Base-by-base conservation (phyloP, 345 rosid species). In the Eucalyptus globulus region DNA sequence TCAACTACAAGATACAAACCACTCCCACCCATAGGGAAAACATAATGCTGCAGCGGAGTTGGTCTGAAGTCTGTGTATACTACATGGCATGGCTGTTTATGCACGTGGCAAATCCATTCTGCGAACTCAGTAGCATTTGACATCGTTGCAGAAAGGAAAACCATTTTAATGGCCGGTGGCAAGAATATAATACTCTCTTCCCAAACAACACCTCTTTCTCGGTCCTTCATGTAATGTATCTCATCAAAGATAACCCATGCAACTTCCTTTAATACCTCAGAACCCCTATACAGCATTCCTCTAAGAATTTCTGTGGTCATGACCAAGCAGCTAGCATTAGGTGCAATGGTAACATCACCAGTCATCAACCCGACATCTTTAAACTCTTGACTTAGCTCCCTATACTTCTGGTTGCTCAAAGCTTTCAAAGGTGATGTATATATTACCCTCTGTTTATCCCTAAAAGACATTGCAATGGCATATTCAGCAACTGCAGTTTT, bases 401-500 rank as follows among this genome's bases (percentile, higher is more conserved):
- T 94, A 67, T 94, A 97, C 95, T 98, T 98, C 92, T 98, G 99
- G 91, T 98, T 98, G 91, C 99, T 98, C 96, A 98, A 90, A 85
- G 99, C 99, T 93, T 97, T 98, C 94, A 98, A 92, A 3, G 99
- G 99, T 0, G 99, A 98, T 49, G 99, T 98, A 88, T 98, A 98
- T 49, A 98, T 94, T 86, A 98, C 99, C 92, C 99, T 92, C 89
- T 98, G 99, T 92, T 95, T 98, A 53, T 97, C 99, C 90, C 98
- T 95, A 85, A 98, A 98, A 13, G 98, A 96, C 99, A 97, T 98
- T 21, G 99, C 99, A 86, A 98, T 95, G 6, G 99, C 98, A 91
- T 98, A 98, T 96, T 98, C 99, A 5, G 99, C 99, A 60, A 98
- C 99, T 1, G 98, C 99, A n/a, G 99, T 98, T 91, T 98, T 98